Percentiles rank a stretch among this genome's conserved stretches.
phyloP scores from a whole-genome alignment of 768 basidiomycete genomes.

The Phallus indusiatus region DNA sequence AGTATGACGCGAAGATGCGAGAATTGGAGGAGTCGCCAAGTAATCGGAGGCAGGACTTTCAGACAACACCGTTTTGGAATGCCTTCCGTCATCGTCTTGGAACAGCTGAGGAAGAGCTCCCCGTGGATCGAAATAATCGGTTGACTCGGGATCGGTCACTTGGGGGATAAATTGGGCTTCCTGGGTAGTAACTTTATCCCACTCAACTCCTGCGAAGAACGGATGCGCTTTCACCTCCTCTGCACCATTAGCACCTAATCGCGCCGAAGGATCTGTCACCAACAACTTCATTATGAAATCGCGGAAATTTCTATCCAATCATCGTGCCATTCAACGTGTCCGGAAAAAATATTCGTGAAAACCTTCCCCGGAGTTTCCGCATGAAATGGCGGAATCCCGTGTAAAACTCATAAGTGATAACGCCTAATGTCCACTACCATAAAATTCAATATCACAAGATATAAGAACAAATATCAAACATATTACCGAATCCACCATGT shows the following conservation, averaged over 20 bases:
- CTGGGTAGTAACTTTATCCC: constrained; percentile 81
- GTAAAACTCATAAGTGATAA: constrained; percentile 98
- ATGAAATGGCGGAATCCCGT: constrained; percentile 95
- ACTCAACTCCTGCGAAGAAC: constrained; percentile 85
- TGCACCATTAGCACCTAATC: constrained; percentile 81
- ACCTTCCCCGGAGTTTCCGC: constrained; percentile 95
- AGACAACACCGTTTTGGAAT: constrained; percentile 24
- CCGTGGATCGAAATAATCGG: constrained; percentile 98
- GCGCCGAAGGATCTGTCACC: constrained; percentile 65
- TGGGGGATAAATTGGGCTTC: constrained; percentile 96
- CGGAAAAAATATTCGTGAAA: constrained; percentile 95
- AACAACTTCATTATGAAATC: constrained; percentile 87
- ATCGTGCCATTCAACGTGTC: constrained; percentile 92
- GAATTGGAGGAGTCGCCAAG: constrained; percentile 25
- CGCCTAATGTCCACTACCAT: constrained; percentile 91
- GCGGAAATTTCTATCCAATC: constrained; percentile 82
- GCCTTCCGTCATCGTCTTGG: constrained; percentile 73
- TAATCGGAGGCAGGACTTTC: constrained; percentile 28
- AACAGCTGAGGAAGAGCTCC: constrained; percentile 87
- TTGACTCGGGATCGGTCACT: constrained; percentile 91
- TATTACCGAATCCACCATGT: constrained; percentile 95
- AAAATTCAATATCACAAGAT: constrained; percentile 10
- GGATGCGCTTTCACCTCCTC: constrained; percentile 90
- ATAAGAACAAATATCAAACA: constrained; percentile 12
- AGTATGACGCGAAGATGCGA: constrained; percentile 30